phyloP scores from a whole-genome alignment of 176 grass and related monocot species.

The Aegilops speltoides region DNA sequence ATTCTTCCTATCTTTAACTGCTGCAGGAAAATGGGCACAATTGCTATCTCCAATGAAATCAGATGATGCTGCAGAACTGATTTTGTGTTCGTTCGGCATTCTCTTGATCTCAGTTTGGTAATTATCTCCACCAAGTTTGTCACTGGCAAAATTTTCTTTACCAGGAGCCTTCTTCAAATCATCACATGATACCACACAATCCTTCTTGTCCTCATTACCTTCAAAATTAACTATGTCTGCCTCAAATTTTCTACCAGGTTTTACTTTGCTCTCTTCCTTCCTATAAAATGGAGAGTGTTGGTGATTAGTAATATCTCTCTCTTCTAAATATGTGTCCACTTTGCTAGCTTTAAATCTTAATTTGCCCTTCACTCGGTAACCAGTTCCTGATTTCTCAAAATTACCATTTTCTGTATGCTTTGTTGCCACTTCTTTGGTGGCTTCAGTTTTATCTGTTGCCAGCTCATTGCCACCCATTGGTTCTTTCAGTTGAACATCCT shows the following conservation, averaged over 20 bases:
- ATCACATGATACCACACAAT: slow-evolving; percentile 31
- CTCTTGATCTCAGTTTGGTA: slow-evolving; percentile 34
- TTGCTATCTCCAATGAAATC: slow-evolving; percentile 21
- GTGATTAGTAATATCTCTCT: slow-evolving; percentile 28
- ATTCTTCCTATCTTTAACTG: slow-evolving; percentile 43
- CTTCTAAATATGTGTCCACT: slow-evolving; percentile 30
- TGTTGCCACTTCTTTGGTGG: slow-evolving; percentile 34
- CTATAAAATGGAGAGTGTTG: slow-evolving; percentile 36
- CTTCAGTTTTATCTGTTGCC: slow-evolving; percentile 32
- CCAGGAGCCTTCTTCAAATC: slow-evolving; percentile 33
- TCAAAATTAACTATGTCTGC: slow-evolving; percentile 42
- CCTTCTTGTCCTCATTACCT: slow-evolving; percentile 37
- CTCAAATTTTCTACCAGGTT: slow-evolving; percentile 31
- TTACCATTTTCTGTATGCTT: slow-evolving; percentile 34
- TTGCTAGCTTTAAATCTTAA: slow-evolving; percentile 36
- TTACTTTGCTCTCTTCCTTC: slow-evolving; percentile 54
- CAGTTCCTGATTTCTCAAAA: slow-evolving; percentile 37
- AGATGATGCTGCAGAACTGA: slow-evolving; percentile 20
- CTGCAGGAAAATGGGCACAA: slow-evolving; percentile 27
- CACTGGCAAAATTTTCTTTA: slow-evolving; percentile 25
- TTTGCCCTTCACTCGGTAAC: slow-evolving; percentile 22
- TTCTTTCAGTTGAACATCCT: slow-evolving; percentile 8
- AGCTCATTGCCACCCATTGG: slow-evolving; percentile 15
- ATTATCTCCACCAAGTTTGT: slow-evolving; percentile 23
- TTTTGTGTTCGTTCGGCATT: slow-evolving; percentile 38